Evolutionary conservation across 2,329 filamentous ascomycete species (phyloP).

Genomic region (Alternaria burnsii): DNA sequence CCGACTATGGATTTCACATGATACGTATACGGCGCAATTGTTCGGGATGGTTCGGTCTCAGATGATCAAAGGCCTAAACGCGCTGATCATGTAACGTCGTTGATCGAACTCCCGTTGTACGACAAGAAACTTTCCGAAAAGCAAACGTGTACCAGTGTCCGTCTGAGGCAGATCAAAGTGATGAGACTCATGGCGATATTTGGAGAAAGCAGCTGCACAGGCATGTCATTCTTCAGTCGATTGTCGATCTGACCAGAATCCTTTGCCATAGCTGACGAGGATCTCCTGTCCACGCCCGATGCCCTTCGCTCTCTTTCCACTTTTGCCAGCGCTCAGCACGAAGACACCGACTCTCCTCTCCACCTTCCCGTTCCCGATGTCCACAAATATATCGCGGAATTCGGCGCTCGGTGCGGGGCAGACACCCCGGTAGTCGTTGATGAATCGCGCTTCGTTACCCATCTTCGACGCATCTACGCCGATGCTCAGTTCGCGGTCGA

Average conservation of each 20-base stretch:
- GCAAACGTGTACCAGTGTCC: background rate
- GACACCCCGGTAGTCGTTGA: constrained; percentile 64
- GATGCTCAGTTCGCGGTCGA: constrained; percentile 59
- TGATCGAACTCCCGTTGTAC: background rate
- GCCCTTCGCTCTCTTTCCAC: constrained; percentile 56
- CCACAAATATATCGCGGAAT: constrained; percentile 53
- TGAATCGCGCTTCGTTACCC: constrained; percentile 62
- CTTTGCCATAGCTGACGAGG: constrained; percentile 63
- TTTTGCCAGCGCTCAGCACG: constrained; percentile 59
- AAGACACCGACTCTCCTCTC: constrained; percentile 62
- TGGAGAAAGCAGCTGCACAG: background rate
- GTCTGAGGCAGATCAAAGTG: background rate
- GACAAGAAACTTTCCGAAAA: background rate
- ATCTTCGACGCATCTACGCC: constrained; percentile 58
- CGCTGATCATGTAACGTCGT: background rate
- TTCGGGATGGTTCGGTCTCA: background rate
- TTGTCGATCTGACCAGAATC: constrained; percentile 57
- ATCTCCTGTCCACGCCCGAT: constrained; percentile 61
- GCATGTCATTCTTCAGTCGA: constrained; percentile 13
- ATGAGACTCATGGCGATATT: background rate
- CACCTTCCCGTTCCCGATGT: constrained; percentile 48
- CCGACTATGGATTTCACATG: background rate
- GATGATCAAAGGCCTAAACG: background rate
- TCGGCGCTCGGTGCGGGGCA: constrained; percentile 53
- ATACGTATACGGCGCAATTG: background rate